phyloP scores from a whole-genome alignment of 148 eudicot species.

The Rhododendron henanense region DNA sequence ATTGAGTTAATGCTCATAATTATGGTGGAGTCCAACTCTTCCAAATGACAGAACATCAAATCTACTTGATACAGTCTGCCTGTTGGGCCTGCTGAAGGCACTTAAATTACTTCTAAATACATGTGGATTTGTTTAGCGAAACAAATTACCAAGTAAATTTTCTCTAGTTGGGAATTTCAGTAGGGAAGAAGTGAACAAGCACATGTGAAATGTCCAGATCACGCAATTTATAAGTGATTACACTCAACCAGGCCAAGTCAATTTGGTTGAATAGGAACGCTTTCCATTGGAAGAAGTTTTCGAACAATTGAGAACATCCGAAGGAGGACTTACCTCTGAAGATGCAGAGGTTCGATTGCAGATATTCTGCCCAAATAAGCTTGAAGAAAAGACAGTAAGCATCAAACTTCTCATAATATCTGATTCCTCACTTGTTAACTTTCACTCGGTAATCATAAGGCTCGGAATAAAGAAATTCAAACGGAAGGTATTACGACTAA shows the following conservation, averaged over 20 bases:
- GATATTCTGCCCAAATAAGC: conserved; percentile 67
- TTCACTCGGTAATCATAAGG: no score
- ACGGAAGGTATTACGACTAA: not conserved
- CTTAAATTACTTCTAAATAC: no score
- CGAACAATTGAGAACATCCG: conserved; percentile 47
- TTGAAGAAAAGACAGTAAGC: conserved; percentile 66
- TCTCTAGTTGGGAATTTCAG: conserved; percentile 29
- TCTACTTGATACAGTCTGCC: no score
- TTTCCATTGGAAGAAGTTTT: conserved; percentile 65
- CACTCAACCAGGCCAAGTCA: not conserved
- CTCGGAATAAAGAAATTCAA: not conserved
- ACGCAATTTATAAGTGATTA: not conserved
- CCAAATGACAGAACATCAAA: no score
- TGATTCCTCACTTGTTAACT: not conserved
- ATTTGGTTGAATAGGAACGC: conserved; percentile 41
- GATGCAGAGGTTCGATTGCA: conserved; percentile 54
- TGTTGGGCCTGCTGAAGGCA: no score
- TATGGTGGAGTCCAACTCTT: no score
- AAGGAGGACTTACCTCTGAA: conserved; percentile 45
- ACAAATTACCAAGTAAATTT: no score
- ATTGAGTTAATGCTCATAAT: no score
- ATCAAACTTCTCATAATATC: conserved; percentile 5
- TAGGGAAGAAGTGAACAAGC: conserved; percentile 23
- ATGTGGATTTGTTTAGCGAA: no score
- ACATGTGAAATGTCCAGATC: not conserved